These are phyloP conservation scores for Rhizoclosmatium globosum DNA, from an alignment of 192 early-diverging fungal species.

Conservation along the genomic window DNA sequence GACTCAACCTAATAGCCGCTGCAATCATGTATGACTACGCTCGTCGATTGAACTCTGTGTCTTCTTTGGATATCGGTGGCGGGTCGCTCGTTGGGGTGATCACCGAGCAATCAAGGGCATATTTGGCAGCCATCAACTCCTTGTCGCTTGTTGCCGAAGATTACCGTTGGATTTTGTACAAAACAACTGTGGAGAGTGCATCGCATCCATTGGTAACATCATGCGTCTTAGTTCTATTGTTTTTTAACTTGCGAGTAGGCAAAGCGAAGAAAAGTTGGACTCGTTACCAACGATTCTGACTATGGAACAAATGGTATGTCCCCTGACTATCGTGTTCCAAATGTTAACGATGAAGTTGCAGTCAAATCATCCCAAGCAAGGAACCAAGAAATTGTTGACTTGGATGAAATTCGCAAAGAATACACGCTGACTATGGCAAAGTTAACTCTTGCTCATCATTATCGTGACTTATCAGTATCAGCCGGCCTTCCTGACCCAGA, in stretches of 20 bases:
- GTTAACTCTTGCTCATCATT: slow-evolving; percentile 30
- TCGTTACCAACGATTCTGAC: slow-evolving; percentile 1
- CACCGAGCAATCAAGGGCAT: slow-evolving; percentile 43
- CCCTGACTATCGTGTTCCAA: background rate
- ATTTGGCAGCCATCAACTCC: slow-evolving; percentile 49
- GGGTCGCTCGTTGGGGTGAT: slow-evolving; percentile 25
- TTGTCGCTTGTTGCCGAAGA: slow-evolving; percentile 40
- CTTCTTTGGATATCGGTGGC: slow-evolving; percentile 31
- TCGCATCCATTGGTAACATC: background rate
- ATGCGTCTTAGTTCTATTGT: too few species aligned
- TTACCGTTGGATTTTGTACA: slow-evolving; percentile 39
- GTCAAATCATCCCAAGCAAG: background rate
- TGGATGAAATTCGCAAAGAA: slow-evolving; percentile 40
- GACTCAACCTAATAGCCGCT: slow-evolving; percentile 36
- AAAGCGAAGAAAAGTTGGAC: slow-evolving; percentile 15
- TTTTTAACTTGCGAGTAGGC: background rate
- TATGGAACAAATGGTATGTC: slow-evolving; percentile 10
- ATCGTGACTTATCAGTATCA: background rate
- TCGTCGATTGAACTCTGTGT: slow-evolving; percentile 33
- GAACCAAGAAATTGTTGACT: slow-evolving; percentile 18
- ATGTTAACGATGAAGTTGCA: background rate
- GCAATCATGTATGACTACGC: slow-evolving; percentile 51
- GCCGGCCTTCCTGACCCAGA: slow-evolving; percentile 28
- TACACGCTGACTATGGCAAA: slow-evolving; percentile 43
- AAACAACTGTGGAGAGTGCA: background rate